These are phyloP conservation scores for Tieghemostelium lacteum DNA, from an alignment of 78 protist genomes.

Conservation along the genomic window DNA sequence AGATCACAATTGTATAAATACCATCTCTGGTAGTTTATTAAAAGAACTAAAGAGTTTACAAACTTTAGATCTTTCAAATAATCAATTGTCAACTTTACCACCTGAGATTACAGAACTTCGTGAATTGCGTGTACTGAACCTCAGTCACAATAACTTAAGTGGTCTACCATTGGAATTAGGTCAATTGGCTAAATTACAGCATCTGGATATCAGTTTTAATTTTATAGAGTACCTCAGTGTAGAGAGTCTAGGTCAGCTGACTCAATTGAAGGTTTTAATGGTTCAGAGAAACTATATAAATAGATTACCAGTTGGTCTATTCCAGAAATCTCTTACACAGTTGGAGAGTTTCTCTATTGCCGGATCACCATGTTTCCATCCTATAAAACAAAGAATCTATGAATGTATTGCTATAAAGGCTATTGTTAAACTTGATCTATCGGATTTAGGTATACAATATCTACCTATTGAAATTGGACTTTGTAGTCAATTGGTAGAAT, in stretches of 20 bases:
- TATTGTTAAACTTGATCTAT: constrained; percentile 21
- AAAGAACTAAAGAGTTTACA: constrained; percentile 30
- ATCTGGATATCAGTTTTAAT: constrained; percentile 78
- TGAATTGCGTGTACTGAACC: constrained; percentile 30
- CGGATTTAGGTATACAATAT: constrained; percentile 24
- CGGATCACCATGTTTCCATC: constrained; percentile 77
- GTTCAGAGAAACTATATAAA: constrained; percentile 62
- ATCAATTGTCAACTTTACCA: constrained; percentile 76
- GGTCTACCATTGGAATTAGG: constrained; percentile 58
- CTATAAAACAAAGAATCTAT: constrained; percentile 38
- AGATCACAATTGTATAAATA: constrained; percentile 58
- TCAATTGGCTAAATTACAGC: constrained; percentile 14
- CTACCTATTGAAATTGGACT: constrained; percentile 76
- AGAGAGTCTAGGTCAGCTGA: background rate
- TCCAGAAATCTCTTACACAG: background rate
- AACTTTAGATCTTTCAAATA: constrained; percentile 65
- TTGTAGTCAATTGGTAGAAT: constrained; percentile 8
- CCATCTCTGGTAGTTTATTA: constrained; percentile 9
- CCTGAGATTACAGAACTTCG: constrained; percentile 63
- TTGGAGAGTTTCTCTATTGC: constrained; percentile 56
- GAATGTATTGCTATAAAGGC: constrained; percentile 40
- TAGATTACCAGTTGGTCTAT: constrained; percentile 38
- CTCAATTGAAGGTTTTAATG: constrained; percentile 25
- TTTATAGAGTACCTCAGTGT: constrained; percentile 25
- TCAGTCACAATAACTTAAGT: constrained; percentile 67